These are phyloP conservation scores for Coniochaeta hoffmannii DNA, from an alignment of 2,329 filamentous ascomycete genomes.

Conservation along the genomic window DNA sequence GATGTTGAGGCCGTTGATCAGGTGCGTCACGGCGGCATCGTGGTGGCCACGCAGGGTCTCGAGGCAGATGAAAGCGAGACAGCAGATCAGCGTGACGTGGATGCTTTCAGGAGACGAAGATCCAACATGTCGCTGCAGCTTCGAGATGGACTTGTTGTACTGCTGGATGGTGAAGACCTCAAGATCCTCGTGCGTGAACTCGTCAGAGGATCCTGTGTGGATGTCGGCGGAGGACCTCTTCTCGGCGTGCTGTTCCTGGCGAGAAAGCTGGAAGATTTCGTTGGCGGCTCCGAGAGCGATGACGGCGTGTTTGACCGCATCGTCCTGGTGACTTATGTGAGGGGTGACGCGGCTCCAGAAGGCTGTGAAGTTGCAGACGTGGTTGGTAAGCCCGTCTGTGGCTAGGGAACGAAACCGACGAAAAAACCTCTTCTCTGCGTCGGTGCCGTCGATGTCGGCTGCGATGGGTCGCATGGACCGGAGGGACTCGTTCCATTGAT, in stretches of 20 bases:
- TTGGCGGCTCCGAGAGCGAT: slow-evolving; percentile 25
- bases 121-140: slow-evolving; percentile 18
- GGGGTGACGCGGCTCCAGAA: slow-evolving; percentile 24
- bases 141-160: slow-evolving; percentile 28
- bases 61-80: slow-evolving; percentile 20
- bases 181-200: slow-evolving; percentile 16
- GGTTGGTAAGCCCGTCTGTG: slow-evolving; percentile 19
- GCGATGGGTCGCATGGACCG: slow-evolving; percentile 24
- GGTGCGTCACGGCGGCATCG: slow-evolving; percentile 15
- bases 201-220: not conserved
- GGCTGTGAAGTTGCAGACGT: slow-evolving; percentile 17
- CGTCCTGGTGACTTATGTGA: slow-evolving; percentile 19
- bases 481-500: slow-evolving; percentile 16
- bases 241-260: not conserved
- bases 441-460: slow-evolving; percentile 26
- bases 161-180: slow-evolving; percentile 30
- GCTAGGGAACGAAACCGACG: slow-evolving; percentile 24
- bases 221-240: not conserved
- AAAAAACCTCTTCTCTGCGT: slow-evolving; percentile 26
- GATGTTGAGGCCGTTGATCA: slow-evolving; percentile 20
- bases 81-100: slow-evolving; percentile 18
- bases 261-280: slow-evolving; percentile 15
- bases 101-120: slow-evolving; percentile 17
- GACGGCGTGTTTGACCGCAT: slow-evolving; percentile 24
- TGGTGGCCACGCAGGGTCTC: slow-evolving; percentile 18